A percentile compares a stretch with the other conserved stretches of the same genome.
Conservation (phyloP, 306 rosid genomes). For the Dryas drummondii region DNA sequence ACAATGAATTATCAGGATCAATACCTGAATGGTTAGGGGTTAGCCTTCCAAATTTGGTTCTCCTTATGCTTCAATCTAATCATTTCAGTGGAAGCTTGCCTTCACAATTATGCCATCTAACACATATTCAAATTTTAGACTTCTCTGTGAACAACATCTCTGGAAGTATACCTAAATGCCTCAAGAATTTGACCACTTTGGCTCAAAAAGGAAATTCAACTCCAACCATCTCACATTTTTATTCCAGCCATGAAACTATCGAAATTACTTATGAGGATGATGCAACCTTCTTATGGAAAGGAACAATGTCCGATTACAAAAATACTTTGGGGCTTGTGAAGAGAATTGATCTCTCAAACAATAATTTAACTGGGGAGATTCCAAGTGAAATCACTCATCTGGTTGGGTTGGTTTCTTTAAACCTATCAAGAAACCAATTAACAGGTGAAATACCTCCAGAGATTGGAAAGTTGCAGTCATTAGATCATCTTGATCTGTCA, state of each 20-base stretch:
- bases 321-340: constrained; percentile 7
- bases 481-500: constrained; percentile 28
- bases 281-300: constrained; percentile 15
- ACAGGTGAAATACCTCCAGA: constrained; percentile 25
- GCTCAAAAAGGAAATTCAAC: neutral
- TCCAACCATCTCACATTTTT: too few species aligned
- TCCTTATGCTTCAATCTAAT: constrained; percentile 15
- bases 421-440: constrained; percentile 24
- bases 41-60: neutral
- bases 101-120: neutral
- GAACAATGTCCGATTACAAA: neutral
- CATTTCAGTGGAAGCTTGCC: constrained; percentile 8
- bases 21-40: constrained; percentile 14
- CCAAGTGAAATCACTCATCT: constrained; percentile 22
- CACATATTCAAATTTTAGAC: constrained; percentile 12
- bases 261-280: neutral
- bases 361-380: constrained; percentile 23
- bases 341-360: constrained; percentile 28
- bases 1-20: neutral
- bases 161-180: neutral
- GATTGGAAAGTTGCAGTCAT: neutral
- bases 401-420: neutral
- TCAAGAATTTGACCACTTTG: neutral
- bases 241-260: too few species aligned
- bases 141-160: neutral